A percentile compares a stretch with the other conserved stretches of the same genome.
Evolutionary conservation across 2,329 filamentous ascomycete genomes (phyloP).

Genomic region (Nothophoma quercina): DNA sequence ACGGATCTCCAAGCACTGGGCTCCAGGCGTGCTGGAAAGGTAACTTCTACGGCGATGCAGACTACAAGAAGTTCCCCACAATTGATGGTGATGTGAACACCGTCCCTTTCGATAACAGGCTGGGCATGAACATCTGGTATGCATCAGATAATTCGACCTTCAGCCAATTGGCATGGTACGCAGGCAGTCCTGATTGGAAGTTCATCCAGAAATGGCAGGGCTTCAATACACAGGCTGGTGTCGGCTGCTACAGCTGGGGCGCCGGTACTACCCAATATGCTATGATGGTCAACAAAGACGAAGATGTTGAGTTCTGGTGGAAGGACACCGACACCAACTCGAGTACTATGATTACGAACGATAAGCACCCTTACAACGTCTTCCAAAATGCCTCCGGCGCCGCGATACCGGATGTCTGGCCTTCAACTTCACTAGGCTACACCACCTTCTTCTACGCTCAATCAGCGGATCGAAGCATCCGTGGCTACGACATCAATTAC

Average conservation of each 20-base stretch:
- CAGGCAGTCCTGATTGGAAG: slow-evolving; percentile 48
- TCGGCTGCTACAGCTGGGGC: slow-evolving; percentile 56
- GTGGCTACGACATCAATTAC: slow-evolving; percentile 51
- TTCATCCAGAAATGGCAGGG: slow-evolving; percentile 47
- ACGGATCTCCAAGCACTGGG: slow-evolving; percentile 86
- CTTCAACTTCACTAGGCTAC: slow-evolving; percentile 52
- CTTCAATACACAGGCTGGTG: slow-evolving; percentile 54
- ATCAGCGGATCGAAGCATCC: slow-evolving; percentile 44
- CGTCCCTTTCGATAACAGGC: slow-evolving; percentile 33
- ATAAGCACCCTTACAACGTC: slow-evolving; percentile 50
- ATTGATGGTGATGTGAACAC: slow-evolving; percentile 34
- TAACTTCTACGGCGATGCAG: slow-evolving; percentile 58
- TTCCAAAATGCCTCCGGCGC: slow-evolving; percentile 43
- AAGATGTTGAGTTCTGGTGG: slow-evolving; percentile 54
- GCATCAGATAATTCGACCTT: slow-evolving; percentile 51
- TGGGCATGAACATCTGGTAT: slow-evolving; percentile 57
- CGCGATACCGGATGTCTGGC: slow-evolving; percentile 48
- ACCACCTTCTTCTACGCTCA: slow-evolving; percentile 55
- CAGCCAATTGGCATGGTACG: slow-evolving; percentile 52
- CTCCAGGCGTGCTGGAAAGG: slow-evolving; percentile 83
- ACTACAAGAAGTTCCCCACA: slow-evolving; percentile 50
- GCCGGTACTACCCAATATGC: slow-evolving; percentile 51
- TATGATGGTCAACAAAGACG: slow-evolving; percentile 52
- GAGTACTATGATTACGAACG: slow-evolving; percentile 32
- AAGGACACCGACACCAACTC: slow-evolving; percentile 50